A percentile compares a stretch with the other conserved stretches of the same genome.
Evolutionary conservation across 2,329 filamentous ascomycete genomes (phyloP).

Genomic region (Blastomyces emzantsi): DNA sequence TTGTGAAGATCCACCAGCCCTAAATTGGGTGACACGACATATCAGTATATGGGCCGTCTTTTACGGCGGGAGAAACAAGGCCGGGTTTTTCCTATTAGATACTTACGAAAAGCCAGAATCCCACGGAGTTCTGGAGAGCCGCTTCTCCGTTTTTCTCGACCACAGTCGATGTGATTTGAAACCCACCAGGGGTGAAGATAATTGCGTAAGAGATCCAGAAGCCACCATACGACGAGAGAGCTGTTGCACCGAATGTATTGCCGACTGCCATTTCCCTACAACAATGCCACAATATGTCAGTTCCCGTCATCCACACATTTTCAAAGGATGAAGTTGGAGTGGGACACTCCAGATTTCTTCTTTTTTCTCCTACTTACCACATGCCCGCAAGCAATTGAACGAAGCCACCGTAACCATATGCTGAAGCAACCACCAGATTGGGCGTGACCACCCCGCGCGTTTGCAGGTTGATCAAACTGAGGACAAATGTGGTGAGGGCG

Average conservation of each 20-base stretch:
- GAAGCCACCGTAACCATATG: constrained; percentile 67
- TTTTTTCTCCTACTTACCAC: constrained; percentile 51
- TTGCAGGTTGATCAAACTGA: constrained; percentile 64
- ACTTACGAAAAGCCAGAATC: constrained; percentile 60
- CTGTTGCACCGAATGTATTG: constrained; percentile 78
- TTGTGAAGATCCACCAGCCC: constrained; percentile 81
- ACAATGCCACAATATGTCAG: background rate
- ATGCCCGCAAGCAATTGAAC: constrained; percentile 75
- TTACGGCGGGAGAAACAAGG: background rate
- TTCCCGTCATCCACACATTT: background rate
- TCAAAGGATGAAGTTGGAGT: background rate
- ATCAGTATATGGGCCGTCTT: background rate
- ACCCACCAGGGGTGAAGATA: constrained; percentile 58
- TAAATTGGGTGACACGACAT: constrained; percentile 19
- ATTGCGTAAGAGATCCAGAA: constrained; percentile 75
- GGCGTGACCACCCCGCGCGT: constrained; percentile 51
- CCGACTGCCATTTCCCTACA: constrained; percentile 75
- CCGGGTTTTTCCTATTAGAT: background rate
- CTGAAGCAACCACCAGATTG: constrained; percentile 59
- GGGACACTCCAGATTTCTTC: background rate
- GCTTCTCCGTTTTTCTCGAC: constrained; percentile 25
- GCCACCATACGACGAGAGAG: constrained; percentile 70
- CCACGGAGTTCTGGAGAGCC: constrained; percentile 53
- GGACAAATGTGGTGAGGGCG: constrained; percentile 72
- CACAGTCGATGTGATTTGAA: constrained; percentile 48